phyloP scores from a whole-genome alignment of 2,329 filamentous ascomycete species.

The Aspergillaceae sp. region DNA sequence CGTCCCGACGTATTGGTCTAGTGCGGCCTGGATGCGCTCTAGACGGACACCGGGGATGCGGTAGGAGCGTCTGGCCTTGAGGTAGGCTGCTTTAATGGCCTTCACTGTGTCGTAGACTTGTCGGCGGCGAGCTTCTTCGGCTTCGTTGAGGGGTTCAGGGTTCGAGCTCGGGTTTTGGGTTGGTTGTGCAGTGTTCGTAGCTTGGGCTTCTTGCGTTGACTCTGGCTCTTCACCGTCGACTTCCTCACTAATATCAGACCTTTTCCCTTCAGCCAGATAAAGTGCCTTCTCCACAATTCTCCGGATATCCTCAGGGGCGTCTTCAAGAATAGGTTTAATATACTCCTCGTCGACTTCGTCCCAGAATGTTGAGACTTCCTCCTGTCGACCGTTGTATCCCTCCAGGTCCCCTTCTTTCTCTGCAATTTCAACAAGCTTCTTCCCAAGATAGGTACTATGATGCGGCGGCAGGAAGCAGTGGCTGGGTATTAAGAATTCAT shows the following conservation, averaged over 20 bases:
- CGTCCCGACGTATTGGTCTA: slow-evolving; percentile 72
- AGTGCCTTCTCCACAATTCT: slow-evolving; percentile 34
- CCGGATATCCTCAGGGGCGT: slow-evolving; percentile 34
- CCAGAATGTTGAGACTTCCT: slow-evolving; percentile 77
- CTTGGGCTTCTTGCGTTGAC: slow-evolving; percentile 5
- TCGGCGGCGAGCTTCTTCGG: slow-evolving; percentile 20
- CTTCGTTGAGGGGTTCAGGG: slow-evolving; percentile 5
- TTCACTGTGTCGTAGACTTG: slow-evolving; percentile 59
- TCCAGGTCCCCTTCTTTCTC: slow-evolving; percentile 65
- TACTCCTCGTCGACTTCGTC: slow-evolving; percentile 68
- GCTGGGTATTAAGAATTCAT: slow-evolving; percentile 92
- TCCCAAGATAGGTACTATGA: slow-evolving; percentile 74
- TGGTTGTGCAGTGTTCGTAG: slow-evolving; percentile 6
- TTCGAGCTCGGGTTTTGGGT: slow-evolving; percentile 3
- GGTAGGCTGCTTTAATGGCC: slow-evolving; percentile 71
- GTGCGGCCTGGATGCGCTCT: slow-evolving; percentile 62
- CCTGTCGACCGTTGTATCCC: slow-evolving; percentile 58
- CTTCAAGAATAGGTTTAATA: slow-evolving; percentile 58
- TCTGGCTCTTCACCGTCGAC: no score
- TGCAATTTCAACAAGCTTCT: slow-evolving; percentile 69
- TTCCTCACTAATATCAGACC: no score
- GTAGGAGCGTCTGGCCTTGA: slow-evolving; percentile 74
- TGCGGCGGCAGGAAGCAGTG: slow-evolving; percentile 90
- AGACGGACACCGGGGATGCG: slow-evolving; percentile 67
- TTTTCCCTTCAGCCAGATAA: slow-evolving; percentile 28